Evolutionary conservation across 805 yeast genomes (phyloP).

Genomic region (Candida montana): DNA sequence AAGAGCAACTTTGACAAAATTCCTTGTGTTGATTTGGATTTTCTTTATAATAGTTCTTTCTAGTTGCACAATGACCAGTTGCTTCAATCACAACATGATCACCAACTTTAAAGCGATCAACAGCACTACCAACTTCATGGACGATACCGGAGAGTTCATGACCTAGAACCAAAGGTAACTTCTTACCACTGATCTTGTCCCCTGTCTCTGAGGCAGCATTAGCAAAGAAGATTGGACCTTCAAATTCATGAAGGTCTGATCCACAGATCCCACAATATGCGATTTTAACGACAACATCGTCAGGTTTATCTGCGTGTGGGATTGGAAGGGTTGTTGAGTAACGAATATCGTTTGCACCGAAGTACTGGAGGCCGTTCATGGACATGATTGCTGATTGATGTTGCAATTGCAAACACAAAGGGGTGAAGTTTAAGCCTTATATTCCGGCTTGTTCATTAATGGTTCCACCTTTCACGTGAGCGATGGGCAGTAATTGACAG

Average conservation of each 20-base stretch:
- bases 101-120: constrained; percentile 44
- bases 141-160: constrained; percentile 60
- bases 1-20: constrained; percentile 38
- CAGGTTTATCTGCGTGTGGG: constrained; percentile 32
- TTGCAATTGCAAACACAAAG: too few species aligned
- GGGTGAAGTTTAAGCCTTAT: too few species aligned
- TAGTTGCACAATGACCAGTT: constrained; percentile 39
- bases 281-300: constrained; percentile 40
- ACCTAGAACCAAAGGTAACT: constrained; percentile 54
- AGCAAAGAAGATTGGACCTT: constrained; percentile 57
- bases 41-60: constrained; percentile 25
- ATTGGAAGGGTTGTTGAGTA: constrained; percentile 28
- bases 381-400: constrained; percentile 19
- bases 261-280: constrained; percentile 57
- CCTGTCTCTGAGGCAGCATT: constrained; percentile 35
- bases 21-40: constrained; percentile 16
- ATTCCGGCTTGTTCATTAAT: too few species aligned
- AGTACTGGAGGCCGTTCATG: constrained; percentile 37
- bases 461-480: too few species aligned
- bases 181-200: constrained; percentile 27
- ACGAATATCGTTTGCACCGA: constrained; percentile 34
- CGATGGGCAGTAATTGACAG: too few species aligned
- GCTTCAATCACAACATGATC: constrained; percentile 54
- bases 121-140: constrained; percentile 45
- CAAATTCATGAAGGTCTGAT: constrained; percentile 53